Evolutionary conservation across 2,329 filamentous ascomycete species (phyloP).

Genomic region (Trichoderma pleuroti): DNA sequence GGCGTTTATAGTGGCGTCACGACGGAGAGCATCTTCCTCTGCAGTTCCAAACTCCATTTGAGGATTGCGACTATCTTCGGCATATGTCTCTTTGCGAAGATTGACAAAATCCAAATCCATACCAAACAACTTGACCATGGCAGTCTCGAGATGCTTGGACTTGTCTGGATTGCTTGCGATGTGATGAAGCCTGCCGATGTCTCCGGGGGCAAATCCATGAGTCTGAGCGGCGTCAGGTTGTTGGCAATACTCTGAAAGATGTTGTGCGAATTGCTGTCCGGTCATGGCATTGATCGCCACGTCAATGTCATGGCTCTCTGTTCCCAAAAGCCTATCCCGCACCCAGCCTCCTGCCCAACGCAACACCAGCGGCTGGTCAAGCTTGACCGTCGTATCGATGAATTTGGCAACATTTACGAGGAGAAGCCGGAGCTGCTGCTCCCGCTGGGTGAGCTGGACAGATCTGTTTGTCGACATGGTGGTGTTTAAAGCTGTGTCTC

Average conservation of each 20-base stretch:
- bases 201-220: slow-evolving; percentile 55
- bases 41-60: slow-evolving; percentile 92
- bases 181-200: slow-evolving; percentile 76
- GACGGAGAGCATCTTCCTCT: slow-evolving; percentile 80
- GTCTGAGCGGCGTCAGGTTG: slow-evolving; percentile 56
- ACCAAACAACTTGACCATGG: slow-evolving; percentile 79
- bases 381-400: slow-evolving; percentile 45
- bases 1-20: slow-evolving; percentile 92
- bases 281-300: slow-evolving; percentile 85
- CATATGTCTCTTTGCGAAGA: slow-evolving; percentile 85
- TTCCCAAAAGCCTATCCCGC: slow-evolving; percentile 73
- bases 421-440: slow-evolving; percentile 69
- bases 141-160: slow-evolving; percentile 92
- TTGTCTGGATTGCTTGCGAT: slow-evolving; percentile 92
- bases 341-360: slow-evolving; percentile 88
- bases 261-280: slow-evolving; percentile 68
- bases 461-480: slow-evolving; percentile 25
- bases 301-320: slow-evolving; percentile 76
- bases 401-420: slow-evolving; percentile 77
- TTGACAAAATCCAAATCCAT: slow-evolving; percentile 95
- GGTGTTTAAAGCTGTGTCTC: slow-evolving; percentile 18
- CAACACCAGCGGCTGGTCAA: slow-evolving; percentile 57
- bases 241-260: slow-evolving; percentile 66
- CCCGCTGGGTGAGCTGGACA: slow-evolving; percentile 62
- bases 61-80: slow-evolving; percentile 83